These are phyloP conservation scores for Thalia dealbata DNA, from an alignment of 176 grass and related monocot species.

Conservation along the genomic window DNA sequence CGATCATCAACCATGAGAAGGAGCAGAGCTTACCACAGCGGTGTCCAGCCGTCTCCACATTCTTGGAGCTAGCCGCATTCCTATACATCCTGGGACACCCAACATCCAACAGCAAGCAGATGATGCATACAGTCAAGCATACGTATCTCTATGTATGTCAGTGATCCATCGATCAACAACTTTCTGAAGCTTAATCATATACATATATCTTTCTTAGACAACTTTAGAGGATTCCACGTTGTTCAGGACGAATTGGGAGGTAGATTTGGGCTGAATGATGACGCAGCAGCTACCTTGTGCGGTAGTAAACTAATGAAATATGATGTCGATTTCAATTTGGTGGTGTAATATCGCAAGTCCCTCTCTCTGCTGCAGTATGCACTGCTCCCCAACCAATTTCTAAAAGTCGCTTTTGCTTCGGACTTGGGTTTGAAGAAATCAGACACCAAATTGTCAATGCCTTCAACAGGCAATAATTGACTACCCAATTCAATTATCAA, in stretches of 20 bases:
- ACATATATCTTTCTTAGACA: no score
- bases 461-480: not conserved
- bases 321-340: not conserved
- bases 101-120: not conserved
- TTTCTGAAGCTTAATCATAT: not conserved
- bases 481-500: no score
- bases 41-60: constrained; percentile 17
- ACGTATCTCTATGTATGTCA: no score
- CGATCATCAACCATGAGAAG: no score
- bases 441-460: not conserved
- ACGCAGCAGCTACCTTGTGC: not conserved
- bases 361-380: not conserved
- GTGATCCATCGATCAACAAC: no score
- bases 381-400: not conserved
- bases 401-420: not conserved
- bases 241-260: not conserved
- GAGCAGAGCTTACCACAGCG: not conserved
- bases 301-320: not conserved
- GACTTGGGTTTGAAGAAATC: not conserved
- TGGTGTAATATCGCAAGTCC: not conserved
- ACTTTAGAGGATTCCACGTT: not conserved
- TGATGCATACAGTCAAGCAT: not conserved
- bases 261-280: not conserved
- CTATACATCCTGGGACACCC: constrained; percentile 12
- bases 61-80: constrained; percentile 19